Conservation (phyloP, 257 asterid genomes). For the Asclepias syriaca region DNA sequence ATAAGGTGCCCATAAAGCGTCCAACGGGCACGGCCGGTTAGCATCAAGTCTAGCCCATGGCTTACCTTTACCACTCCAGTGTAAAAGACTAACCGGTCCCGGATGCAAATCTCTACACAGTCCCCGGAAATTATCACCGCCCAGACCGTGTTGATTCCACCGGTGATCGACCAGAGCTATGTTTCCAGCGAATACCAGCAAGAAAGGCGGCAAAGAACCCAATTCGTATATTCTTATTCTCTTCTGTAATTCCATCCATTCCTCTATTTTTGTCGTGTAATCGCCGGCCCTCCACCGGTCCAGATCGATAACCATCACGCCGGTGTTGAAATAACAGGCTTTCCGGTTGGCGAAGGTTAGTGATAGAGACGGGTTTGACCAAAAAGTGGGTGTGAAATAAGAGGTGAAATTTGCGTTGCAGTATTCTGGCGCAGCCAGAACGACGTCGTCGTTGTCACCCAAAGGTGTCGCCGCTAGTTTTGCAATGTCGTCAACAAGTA, state of each 20-base stretch:
- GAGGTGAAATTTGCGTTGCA: slow-evolving; percentile 88
- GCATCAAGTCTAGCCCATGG: slow-evolving; percentile 96
- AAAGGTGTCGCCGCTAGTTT: slow-evolving; percentile 54
- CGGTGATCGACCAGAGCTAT: slow-evolving; percentile 77
- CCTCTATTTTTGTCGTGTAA: slow-evolving; percentile 72
- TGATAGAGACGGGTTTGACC: slow-evolving; percentile 87
- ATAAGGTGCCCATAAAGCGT: slow-evolving; percentile 94
- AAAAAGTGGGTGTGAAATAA: slow-evolving; percentile 80
- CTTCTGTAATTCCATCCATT: slow-evolving; percentile 94
- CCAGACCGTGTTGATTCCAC: slow-evolving; percentile 94
- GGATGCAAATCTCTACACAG: slow-evolving; percentile 93
- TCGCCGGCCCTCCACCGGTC: slow-evolving; percentile 69
- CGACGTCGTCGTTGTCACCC: slow-evolving; percentile 30
- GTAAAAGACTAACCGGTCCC: slow-evolving; percentile 80
- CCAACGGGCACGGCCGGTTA: slow-evolving; percentile 76
- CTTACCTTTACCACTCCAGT: slow-evolving; percentile 98
- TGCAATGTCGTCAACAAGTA: slow-evolving; percentile 81
- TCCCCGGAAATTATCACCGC: slow-evolving; percentile 85
- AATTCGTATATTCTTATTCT: slow-evolving; percentile 78
- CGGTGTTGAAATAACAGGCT: slow-evolving; percentile 92
- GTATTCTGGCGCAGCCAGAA: slow-evolving; percentile 92
- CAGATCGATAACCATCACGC: slow-evolving; percentile 90
- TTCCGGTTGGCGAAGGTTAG: slow-evolving; percentile 57
- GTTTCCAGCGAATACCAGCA: slow-evolving; percentile 84
- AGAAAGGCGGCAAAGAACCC: slow-evolving; percentile 81